Evolutionary conservation across 768 basidiomycete genomes (phyloP), one percentile per base, ranked within the genome.

Genomic region (Phaffia tasmanica): DNA sequence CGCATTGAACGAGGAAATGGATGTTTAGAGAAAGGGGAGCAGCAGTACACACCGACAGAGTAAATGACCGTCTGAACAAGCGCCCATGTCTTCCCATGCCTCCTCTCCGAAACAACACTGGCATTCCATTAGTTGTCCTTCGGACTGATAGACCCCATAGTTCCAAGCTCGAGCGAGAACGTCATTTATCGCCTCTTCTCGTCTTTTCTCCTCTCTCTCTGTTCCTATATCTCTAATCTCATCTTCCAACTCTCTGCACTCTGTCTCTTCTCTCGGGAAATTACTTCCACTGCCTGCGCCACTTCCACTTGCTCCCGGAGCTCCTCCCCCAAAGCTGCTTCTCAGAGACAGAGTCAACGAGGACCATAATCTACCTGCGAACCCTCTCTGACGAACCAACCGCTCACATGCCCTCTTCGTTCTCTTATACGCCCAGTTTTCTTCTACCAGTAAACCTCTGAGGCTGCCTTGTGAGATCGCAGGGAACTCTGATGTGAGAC

Each of bases 61-160:
- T 9, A 68, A 25, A 51, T 68, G 67, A 3, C 67, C 67, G 11
- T 63, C 62, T 2, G 35, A 35, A 21, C 67, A 68, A 2, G 56
- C 56, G 14, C 67, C 67, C 67, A 68, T 63, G 50, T 59, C 63
- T 57, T 68, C 67, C 62, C 62, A 68, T 1, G 67, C 11, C 49
- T 63, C 67, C 6, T 68, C 62, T 18, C 48, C 27, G 27, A 60
- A 63, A 47, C 67, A 68, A 48, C 67, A 68, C 23, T 56, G 29
- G 29, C 67, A 68, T 56, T 59, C 62, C 16, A 68, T 35, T 23
- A 58, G n/a, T 42, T 63, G 56, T 19, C 67, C 62, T 19, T 42
- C 50, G 35, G 18, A 23, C 25, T 50, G 49, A 25, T 63, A 63
- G 56, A 58, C 30, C 9, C 58, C 27, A 18, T 48, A 18, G 30